Evolutionary conservation across 2,329 filamentous ascomycete species (phyloP), one percentile per base, ranked within the genome.

Genomic region (Dactylellina cionopaga): DNA sequence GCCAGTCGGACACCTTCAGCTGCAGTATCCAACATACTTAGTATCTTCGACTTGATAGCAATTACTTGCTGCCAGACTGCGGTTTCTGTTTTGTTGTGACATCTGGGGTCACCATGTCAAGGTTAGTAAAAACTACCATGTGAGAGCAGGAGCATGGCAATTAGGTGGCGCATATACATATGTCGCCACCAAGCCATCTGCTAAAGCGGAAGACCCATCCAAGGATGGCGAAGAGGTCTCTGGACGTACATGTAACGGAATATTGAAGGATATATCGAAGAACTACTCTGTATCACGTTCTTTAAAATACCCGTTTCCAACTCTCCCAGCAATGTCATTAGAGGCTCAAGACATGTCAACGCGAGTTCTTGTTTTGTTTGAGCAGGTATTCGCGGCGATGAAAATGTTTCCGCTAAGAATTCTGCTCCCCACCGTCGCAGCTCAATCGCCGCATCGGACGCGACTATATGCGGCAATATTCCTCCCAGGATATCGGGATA

Each of bases 361-460:
- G 89, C 88, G 82, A 95, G 84, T 73, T 88, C 88, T 83, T 76
- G 92, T 84, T 98, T 99, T 80, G 91, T 88, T 56, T 89, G 85
- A 69, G 87, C 84, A 17, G 89, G 83, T 77, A 98, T 85, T 19
- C 90, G 88, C n/a, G 96, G 95, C 71, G 92, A 96, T 65, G 95
- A 90, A 82, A 99, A 98, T 1, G 93, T 92, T 83, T 99, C 95
- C 64, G 94, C 92, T 43, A 99, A 84, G 79, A 99, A 99, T 74
- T 97, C 93, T 74, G 93, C 90, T 24, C 94, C 95, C 95, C 95
- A 99, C 89, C 93, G 85, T 81, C 92, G 90, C 78, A 98, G 83
- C 81, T 96, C 92, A 64, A 96, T 68, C 82, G 73, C 87, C 86
- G 75, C 91, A 86, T 75, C 85, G 85, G 55, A 90, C 87, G 72